A percentile compares a stretch with the other conserved stretches of the same genome.
phyloP scores from a whole-genome alignment of 179 eudicot species.

The Kewa caespitosa region DNA sequence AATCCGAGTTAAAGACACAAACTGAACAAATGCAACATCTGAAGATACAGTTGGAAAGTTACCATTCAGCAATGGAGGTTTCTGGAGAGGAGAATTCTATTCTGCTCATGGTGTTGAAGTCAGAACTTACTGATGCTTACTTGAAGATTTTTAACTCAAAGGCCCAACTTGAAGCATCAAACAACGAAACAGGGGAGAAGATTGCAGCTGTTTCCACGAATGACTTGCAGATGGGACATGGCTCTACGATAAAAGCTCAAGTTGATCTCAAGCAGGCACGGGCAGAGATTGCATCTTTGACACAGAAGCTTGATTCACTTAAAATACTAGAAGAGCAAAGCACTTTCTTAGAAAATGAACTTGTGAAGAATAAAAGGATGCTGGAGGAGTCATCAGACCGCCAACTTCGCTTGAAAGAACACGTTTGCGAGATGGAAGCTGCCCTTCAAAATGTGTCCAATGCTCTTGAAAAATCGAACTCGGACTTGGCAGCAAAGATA shows the following conservation, averaged over 20 bases:
- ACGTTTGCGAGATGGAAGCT: conserved; percentile 49
- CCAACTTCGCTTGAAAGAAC: conserved; percentile 49
- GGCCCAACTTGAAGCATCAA: conserved; percentile 27
- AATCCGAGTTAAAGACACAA: conserved; percentile 46
- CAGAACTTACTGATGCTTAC: conserved; percentile 48
- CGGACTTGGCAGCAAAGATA: conserved; percentile 44
- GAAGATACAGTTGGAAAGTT: conserved; percentile 50
- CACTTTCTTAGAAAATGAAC: conserved; percentile 42
- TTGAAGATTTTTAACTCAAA: conserved; percentile 35
- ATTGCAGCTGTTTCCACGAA: conserved; percentile 25
- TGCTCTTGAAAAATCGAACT: conserved; percentile 54
- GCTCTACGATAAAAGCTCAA: conserved; percentile 33
- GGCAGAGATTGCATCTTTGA: conserved; percentile 41
- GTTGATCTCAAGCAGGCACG: conserved; percentile 42
- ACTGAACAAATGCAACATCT: conserved; percentile 49
- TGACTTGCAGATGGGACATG: conserved; percentile 37
- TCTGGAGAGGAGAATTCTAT: conserved; percentile 69
- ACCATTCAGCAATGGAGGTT: conserved; percentile 54
- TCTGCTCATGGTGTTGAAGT: conserved; percentile 57
- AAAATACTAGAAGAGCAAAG: conserved; percentile 39
- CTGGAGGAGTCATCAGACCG: conserved; percentile 45
- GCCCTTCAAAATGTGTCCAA: conserved; percentile 31
- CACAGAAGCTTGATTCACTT: conserved; percentile 47
- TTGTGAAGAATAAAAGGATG: conserved; percentile 46
- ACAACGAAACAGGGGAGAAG: conserved; percentile 28